Evolutionary conservation across 805 yeast genomes (phyloP), one percentile per base, ranked within the genome.

Genomic region (Soucietia sequanensis): DNA sequence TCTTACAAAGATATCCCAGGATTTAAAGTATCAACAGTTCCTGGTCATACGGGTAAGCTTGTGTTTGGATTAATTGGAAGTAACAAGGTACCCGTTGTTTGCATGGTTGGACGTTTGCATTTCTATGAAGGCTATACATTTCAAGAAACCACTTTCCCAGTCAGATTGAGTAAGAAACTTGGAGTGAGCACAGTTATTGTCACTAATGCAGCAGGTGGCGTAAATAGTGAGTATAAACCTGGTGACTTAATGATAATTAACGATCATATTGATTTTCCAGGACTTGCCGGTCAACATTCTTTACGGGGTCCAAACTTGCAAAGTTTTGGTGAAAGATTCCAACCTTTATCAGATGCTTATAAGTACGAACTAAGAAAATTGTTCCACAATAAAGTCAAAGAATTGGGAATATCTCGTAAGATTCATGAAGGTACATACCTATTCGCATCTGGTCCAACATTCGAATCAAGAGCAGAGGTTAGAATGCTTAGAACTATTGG

Each of bases 131-230:
- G 99, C 1, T 83, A 88, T 60, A 70, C 77, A n/a, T 77, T 89
- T 45, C 77, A 75, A 39, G 85, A 84, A 35, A 82, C 95, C 1
- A 87, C 88, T 0, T 84, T 88, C 56, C 96, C 97, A 0, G 70
- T 91, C 12, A 74, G 99, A 38, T 81, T 84, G 16, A 78, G 95
- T 35, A 70, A 78, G 33, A 56, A 65, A 26, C 61, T 90, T 48
- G 87, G 83, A 0, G 78, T 81, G 19, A 59, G 69, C 29, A 68
- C 71, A 3, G 67, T 91, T 27, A 67, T 91, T 16, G 95, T 83
- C 7, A 91, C 98, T n/a, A 91, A 91, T 60, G 99, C 99, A 1
- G 95, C 96, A 2, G 99, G 98, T 30, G 97, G 96, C 1, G 59
- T 84, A 30, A 84, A 88, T 50, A 61, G 76, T 2, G 53, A 50